These are phyloP conservation scores for Vickermania spadyakhi DNA, from an alignment of 208 protist species.

Conservation along the genomic window DNA sequence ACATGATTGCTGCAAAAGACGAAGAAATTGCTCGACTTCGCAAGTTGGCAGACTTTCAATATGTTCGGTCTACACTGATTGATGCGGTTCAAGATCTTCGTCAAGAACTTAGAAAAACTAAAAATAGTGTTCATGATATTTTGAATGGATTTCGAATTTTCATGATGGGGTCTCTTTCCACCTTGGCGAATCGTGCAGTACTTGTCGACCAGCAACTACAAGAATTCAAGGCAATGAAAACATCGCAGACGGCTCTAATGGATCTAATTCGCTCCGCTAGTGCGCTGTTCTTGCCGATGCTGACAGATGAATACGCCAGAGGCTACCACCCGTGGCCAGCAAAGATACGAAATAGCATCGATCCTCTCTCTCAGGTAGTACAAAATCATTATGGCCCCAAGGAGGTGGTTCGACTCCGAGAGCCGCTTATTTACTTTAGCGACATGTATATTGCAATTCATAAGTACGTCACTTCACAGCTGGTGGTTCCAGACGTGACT, in stretches of 20 bases:
- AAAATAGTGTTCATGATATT: constrained; percentile 27
- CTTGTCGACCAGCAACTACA: constrained; percentile 45
- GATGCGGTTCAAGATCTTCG: constrained; percentile 28
- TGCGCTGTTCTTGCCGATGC: constrained; percentile 65
- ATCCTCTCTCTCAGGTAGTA: constrained; percentile 63
- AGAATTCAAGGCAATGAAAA: constrained; percentile 51
- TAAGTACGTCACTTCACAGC: constrained; percentile 31
- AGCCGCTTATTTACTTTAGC: constrained; percentile 47
- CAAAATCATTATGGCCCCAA: constrained; percentile 49
- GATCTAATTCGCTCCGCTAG: constrained; percentile 59
- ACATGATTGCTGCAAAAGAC: constrained; percentile 38
- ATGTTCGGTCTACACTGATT: constrained; percentile 23
- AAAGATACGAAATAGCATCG: constrained; percentile 73
- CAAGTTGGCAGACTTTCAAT: constrained; percentile 41
- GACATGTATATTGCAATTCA: constrained; percentile 62
- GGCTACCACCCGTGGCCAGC: constrained; percentile 86
- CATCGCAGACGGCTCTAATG: constrained; percentile 31
- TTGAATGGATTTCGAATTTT: constrained; percentile 37
- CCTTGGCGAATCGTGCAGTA: constrained; percentile 33
- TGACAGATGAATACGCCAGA: constrained; percentile 62
- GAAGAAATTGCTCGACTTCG: constrained; percentile 51
- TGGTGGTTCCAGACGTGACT: constrained; percentile 30
- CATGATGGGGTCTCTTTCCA: constrained; percentile 30
- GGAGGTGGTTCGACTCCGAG: constrained; percentile 52
- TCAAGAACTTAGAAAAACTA: constrained; percentile 23